phyloP scores from a whole-genome alignment of 306 rosid genomes.

The Citrullus amarus region DNA sequence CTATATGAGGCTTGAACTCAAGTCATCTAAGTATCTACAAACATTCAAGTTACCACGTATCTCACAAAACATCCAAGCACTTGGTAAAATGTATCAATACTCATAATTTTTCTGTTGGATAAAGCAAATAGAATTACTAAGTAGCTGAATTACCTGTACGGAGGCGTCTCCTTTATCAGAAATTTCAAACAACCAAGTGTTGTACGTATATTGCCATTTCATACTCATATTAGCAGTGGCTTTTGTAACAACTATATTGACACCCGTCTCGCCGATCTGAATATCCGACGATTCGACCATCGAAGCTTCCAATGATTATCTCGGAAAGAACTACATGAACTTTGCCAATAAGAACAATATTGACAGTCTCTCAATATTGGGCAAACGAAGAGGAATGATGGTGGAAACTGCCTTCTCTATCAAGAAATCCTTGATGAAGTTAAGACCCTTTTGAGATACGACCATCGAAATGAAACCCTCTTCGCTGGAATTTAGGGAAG shows the following conservation, averaged over 20 bases:
- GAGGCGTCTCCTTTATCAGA: conserved; percentile 68
- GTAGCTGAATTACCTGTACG: conserved; percentile 42
- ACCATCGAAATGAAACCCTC: conserved; percentile 55
- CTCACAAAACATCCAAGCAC: background rate
- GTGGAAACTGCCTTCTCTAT: conserved; percentile 46
- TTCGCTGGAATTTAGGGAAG: conserved; percentile 21
- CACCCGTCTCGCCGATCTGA: conserved; percentile 44
- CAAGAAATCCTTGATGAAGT: conserved; percentile 53
- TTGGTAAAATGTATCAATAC: background rate
- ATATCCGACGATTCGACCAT: conserved; percentile 44
- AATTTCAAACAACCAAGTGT: conserved; percentile 50
- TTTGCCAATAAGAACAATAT: conserved; percentile 43
- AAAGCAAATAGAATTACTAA: background rate
- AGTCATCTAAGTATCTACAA: background rate
- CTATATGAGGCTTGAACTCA: background rate
- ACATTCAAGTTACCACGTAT: background rate
- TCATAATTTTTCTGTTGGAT: background rate
- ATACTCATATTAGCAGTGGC: conserved; percentile 62
- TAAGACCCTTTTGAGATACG: conserved; percentile 61
- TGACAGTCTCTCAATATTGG: conserved; percentile 37
- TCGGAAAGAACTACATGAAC: conserved; percentile 55
- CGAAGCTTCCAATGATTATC: conserved; percentile 33
- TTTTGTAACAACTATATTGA: conserved; percentile 46
- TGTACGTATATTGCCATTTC: conserved; percentile 50
- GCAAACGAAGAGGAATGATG: conserved; percentile 45